Evolutionary conservation across 2,329 filamentous ascomycete species (phyloP).

Genomic region (Verticillium klebahnii): DNA sequence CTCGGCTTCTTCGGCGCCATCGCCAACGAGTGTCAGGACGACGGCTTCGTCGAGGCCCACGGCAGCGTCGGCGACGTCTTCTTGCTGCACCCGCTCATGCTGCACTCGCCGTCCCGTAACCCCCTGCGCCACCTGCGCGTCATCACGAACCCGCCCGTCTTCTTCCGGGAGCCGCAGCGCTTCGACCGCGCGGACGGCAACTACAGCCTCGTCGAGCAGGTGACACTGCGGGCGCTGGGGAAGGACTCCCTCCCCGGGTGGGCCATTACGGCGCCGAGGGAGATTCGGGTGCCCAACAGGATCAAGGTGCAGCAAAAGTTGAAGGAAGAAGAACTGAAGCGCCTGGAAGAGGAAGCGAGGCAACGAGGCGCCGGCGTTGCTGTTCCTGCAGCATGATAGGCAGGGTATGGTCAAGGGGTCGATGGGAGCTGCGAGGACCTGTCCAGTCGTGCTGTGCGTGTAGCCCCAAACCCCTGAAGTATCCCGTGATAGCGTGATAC

Average conservation of each 20-base stretch:
- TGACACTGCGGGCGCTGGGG: slow-evolving; percentile 46
- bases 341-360: slow-evolving; percentile 22
- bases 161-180: slow-evolving; percentile 43
- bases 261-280: slow-evolving; percentile 44
- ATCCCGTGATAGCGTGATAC: no score
- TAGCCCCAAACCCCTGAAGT: background rate
- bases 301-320: slow-evolving; percentile 21
- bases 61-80: slow-evolving; percentile 53
- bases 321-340: slow-evolving; percentile 28
- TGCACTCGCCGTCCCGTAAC: slow-evolving; percentile 45
- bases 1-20: slow-evolving; percentile 40
- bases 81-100: slow-evolving; percentile 55
- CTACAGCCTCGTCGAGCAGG: slow-evolving; percentile 52
- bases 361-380: background rate
- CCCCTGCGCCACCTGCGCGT: slow-evolving; percentile 17
- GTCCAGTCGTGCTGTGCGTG: background rate
- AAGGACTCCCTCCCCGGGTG: slow-evolving; percentile 44
- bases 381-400: background rate
- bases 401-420: background rate
- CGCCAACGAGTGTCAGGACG: slow-evolving; percentile 32
- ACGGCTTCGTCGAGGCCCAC: slow-evolving; percentile 48
- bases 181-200: slow-evolving; percentile 41
- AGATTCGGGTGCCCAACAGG: slow-evolving; percentile 38
- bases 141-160: slow-evolving; percentile 33
- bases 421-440: background rate